Percentiles rank a stretch among this genome's conserved stretches.
phyloP scores from a whole-genome alignment of 805 yeast species.

The Isabelozyma gotoi region DNA sequence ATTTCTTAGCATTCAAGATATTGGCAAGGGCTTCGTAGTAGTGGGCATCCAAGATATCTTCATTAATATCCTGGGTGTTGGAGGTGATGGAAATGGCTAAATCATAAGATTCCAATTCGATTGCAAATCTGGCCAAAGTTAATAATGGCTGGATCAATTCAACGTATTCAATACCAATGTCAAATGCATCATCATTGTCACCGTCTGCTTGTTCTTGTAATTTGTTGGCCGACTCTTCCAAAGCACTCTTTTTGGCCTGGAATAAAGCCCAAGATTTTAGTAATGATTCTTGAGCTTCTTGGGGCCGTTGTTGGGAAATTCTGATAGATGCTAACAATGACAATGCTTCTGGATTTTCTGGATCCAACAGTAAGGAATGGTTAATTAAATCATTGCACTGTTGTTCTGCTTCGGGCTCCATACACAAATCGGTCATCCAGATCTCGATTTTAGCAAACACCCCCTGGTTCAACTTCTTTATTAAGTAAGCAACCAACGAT shows the following conservation, averaged over 20 bases:
- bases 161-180: slow-evolving; percentile 51
- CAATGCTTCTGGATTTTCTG: slow-evolving; percentile 75
- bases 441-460: slow-evolving; percentile 85
- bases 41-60: slow-evolving; percentile 75
- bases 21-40: slow-evolving; percentile 83
- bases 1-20: slow-evolving; percentile 40
- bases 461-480: slow-evolving; percentile 70
- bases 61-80: slow-evolving; percentile 75
- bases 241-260: slow-evolving; percentile 44
- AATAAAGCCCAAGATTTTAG: slow-evolving; percentile 71
- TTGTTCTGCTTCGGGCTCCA: slow-evolving; percentile 85
- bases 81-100: slow-evolving; percentile 63
- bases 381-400: slow-evolving; percentile 73
- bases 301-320: slow-evolving; percentile 76
- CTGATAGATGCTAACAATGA: slow-evolving; percentile 81
- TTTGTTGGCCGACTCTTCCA: slow-evolving; percentile 42
- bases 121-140: slow-evolving; percentile 68
- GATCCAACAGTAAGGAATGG: slow-evolving; percentile 61
- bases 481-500: slow-evolving; percentile 29
- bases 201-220: slow-evolving; percentile 12
- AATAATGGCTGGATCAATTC: slow-evolving; percentile 74
- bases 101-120: slow-evolving; percentile 76
- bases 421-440: slow-evolving; percentile 97
- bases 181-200: slow-evolving; percentile 40
- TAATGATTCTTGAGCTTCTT: slow-evolving; percentile 73